phyloP scores from a whole-genome alignment of 2,329 filamentous ascomycete species.

The Stachybotrys chlorohalonatus region DNA sequence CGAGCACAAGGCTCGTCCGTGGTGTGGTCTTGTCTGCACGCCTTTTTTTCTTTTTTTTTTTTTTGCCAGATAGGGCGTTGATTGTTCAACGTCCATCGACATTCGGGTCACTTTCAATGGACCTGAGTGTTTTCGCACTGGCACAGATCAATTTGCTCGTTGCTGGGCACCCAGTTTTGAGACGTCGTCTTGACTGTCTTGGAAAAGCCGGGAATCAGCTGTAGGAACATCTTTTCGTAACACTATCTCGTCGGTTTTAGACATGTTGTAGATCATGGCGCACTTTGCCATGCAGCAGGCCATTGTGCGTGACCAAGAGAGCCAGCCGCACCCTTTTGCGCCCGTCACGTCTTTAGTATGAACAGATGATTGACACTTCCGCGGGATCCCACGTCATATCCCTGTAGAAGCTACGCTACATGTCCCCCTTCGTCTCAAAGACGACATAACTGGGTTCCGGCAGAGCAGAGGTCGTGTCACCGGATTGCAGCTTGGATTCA shows the following conservation, averaged over 20 bases:
- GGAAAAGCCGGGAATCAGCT: slow-evolving; percentile 50
- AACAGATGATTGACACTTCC: too few relatives aligned
- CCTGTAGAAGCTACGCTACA: too few relatives aligned
- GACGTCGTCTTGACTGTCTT: slow-evolving; percentile 44
- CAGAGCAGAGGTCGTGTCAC: too few relatives aligned
- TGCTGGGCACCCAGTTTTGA: slow-evolving; percentile 48
- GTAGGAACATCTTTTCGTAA: slow-evolving; percentile 37
- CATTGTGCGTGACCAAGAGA: too few relatives aligned
- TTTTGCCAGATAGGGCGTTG: slow-evolving; percentile 25
- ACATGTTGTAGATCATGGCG: too few relatives aligned
- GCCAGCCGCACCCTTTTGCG: too few relatives aligned
- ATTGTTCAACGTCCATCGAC: slow-evolving; percentile 33
- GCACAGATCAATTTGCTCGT: slow-evolving; percentile 42
- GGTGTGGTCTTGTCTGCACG: background rate
- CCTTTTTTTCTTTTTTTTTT: background rate
- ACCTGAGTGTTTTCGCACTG: slow-evolving; percentile 47
- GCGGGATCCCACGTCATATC: too few relatives aligned
- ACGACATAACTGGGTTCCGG: too few relatives aligned
- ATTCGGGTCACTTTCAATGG: slow-evolving; percentile 37
- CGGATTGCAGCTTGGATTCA: background rate
- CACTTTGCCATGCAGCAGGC: too few relatives aligned
- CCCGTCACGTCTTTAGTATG: too few relatives aligned
- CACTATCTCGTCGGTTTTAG: background rate
- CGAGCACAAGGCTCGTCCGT: background rate
- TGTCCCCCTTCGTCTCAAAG: too few relatives aligned